A percentile compares a stretch with the other conserved stretches of the same genome.
Evolutionary conservation across 2,329 filamentous ascomycete genomes (phyloP).

Genomic region (Coniochaeta ligniaria): DNA sequence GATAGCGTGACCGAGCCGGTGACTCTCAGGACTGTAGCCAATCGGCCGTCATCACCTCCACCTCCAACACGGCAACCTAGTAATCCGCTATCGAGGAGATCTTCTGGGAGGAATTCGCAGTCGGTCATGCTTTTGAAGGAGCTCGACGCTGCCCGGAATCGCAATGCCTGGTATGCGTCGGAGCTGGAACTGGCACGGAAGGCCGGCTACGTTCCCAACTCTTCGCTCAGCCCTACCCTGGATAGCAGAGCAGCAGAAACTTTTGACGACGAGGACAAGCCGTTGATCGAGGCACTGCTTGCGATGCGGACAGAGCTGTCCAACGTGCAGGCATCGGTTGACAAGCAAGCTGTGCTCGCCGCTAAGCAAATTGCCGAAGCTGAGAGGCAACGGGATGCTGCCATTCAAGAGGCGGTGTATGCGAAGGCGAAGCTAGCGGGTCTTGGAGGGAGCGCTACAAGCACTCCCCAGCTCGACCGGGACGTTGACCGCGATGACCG

Average conservation of each 20-base stretch:
- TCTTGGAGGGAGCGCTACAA: constrained; percentile 56
- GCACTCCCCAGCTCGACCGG: constrained; percentile 51
- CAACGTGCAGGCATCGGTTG: constrained; percentile 84
- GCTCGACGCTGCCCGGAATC: constrained; percentile 73
- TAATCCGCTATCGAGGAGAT: constrained; percentile 51
- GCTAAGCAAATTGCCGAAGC: constrained; percentile 88
- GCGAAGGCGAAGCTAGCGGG: constrained; percentile 89
- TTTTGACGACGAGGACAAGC: constrained; percentile 87
- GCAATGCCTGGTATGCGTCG: constrained; percentile 95
- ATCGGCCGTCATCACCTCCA: constrained; percentile 49
- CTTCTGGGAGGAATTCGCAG: constrained; percentile 55
- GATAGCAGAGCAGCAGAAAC: constrained; percentile 71
- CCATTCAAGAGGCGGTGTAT: constrained; percentile 92
- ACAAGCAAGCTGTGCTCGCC: constrained; percentile 77
- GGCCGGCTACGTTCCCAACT: constrained; percentile 72
- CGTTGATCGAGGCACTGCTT: constrained; percentile 84
- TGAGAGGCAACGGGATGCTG: constrained; percentile 88
- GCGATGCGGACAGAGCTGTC: constrained; percentile 85
- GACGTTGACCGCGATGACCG: constrained; percentile 59
- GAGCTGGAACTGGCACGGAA: constrained; percentile 89
- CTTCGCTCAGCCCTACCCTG: constrained; percentile 62
- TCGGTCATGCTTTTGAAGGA: constrained; percentile 77
- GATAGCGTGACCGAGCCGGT: constrained; percentile 59
- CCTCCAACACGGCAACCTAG: constrained; percentile 49
- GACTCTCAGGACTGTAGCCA: constrained; percentile 30